Evolutionary conservation across 208 protist genomes (phyloP).

Genomic region (Spongospora subterranea): DNA sequence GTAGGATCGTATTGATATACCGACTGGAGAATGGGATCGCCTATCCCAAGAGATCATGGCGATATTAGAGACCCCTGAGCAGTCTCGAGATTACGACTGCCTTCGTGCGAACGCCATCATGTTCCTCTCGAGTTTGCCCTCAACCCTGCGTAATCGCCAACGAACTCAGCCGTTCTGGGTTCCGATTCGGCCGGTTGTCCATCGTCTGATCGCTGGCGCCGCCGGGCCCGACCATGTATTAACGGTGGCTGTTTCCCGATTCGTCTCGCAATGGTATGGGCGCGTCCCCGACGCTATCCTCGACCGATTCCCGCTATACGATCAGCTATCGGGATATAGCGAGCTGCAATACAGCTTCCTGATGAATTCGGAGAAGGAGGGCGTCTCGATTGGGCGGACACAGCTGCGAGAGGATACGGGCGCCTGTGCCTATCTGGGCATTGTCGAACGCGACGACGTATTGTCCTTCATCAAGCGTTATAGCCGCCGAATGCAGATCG

Average conservation of each 20-base stretch:
- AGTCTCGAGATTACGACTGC: background rate
- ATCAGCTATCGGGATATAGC: slow-evolving; percentile 32
- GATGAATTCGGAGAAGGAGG: slow-evolving; percentile 38
- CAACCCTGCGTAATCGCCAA: background rate
- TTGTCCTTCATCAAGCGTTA: slow-evolving; percentile 34
- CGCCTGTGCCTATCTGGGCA: background rate
- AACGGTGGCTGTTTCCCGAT: background rate
- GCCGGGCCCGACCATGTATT: background rate
- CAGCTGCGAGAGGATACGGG: slow-evolving; percentile 35
- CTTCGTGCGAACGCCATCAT: background rate
- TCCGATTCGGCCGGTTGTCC: background rate
- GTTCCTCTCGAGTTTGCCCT: slow-evolving; percentile 4
- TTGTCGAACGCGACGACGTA: background rate
- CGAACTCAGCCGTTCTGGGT: slow-evolving; percentile 13
- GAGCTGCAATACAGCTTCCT: slow-evolving; percentile 40
- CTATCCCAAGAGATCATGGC: background rate
- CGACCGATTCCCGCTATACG: slow-evolving; percentile 51
- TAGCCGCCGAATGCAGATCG: slow-evolving; percentile 33
- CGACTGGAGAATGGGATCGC: background rate
- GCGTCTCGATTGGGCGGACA: background rate
- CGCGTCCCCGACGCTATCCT: slow-evolving; percentile 33
- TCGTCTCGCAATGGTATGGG: slow-evolving; percentile 42
- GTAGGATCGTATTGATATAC: background rate
- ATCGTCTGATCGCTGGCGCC: background rate
- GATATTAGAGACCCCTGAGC: background rate